phyloP scores from a whole-genome alignment of 331 rosid species.

The Quercus lobata region DNA sequence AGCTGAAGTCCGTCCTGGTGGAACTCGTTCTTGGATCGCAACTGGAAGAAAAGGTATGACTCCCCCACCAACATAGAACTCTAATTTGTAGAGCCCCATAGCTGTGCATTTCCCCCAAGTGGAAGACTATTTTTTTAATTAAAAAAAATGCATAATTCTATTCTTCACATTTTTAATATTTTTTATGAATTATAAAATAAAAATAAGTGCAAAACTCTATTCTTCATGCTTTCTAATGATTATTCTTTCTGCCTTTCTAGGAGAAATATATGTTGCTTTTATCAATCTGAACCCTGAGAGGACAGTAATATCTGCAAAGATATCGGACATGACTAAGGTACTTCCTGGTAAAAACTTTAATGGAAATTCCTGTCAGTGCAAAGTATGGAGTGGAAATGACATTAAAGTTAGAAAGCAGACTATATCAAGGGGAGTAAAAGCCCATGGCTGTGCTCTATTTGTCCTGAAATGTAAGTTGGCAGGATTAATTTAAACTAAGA shows the following conservation, averaged over 20 bases:
- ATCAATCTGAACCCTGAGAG: conserved; percentile 57
- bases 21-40: conserved; percentile 54
- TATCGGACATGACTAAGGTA: conserved; percentile 49
- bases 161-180: not conserved
- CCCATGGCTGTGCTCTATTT: conserved; percentile 72
- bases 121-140: not conserved
- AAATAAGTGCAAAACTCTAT: conserved; percentile 4
- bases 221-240: not conserved
- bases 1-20: too few relatives aligned
- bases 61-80: not conserved
- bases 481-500: not conserved
- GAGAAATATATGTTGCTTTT: conserved; percentile 74
- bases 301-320: conserved; percentile 44
- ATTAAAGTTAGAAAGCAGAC: conserved; percentile 16
- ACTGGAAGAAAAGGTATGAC: conserved; percentile 59
- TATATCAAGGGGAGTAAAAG: conserved; percentile 34
- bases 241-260: conserved; percentile 24
- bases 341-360: conserved; percentile 32
- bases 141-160: not conserved
- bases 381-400: conserved; percentile 59
- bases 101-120: not conserved
- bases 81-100: not conserved
- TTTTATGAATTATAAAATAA: conserved; percentile 43
- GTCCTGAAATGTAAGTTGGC: conserved; percentile 42
- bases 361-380: conserved; percentile 35